Base-by-base conservation (phyloP, 768 basidiomycete species). In the Lactarius evosmus region DNA sequence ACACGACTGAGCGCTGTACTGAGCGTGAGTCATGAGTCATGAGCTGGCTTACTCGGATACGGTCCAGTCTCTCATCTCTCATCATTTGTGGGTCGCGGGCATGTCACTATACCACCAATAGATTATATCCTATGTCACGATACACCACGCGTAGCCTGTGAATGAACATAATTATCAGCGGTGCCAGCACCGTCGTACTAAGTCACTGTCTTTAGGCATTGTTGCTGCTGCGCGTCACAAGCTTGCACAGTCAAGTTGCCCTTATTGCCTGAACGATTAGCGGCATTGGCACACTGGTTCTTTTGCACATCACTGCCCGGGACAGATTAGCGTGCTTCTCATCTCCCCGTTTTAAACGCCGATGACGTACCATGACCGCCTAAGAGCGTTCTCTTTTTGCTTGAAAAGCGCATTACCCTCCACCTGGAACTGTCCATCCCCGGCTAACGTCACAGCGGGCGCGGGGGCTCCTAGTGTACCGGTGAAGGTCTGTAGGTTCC, bases 241-340 rank as follows among this genome's bases (percentile, higher is more conserved):
- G 76, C 78, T 33, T 71, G 69, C 32, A 83, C 83, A 22, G 78
- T 81, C 67, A 83, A 75, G 50, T 75, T 77, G 59, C 76, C 74
- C 70, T 78, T 72, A 71, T 83, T 80, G 51, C 78, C 78, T 7
- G 78, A 79, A 16, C 78, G 74, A 70, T 85, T 84, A 12, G 84
- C 82, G 16, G 81, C 81, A 70, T 84, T 75, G 7, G 83, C 82
- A 70, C 84, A 87, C 67, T 79, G 67, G 74, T 87, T 87, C 69
- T 83, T 78, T 74, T 85, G 84, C 6, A 84, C 77, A 70, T 82
- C 80, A 71, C 82, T 53, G 30, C 17, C 12, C 46, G 6, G 32
- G 17, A 53, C 12, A n/a, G 16, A 19, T 53, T 3, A 53, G 52
- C 5, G 30, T 30, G 30, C n/a, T 30, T 30, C 17, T 30, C 30